Base-by-base conservation (phyloP, 2,329 filamentous ascomycete genomes). In the Trichoderma citrinoviride region DNA sequence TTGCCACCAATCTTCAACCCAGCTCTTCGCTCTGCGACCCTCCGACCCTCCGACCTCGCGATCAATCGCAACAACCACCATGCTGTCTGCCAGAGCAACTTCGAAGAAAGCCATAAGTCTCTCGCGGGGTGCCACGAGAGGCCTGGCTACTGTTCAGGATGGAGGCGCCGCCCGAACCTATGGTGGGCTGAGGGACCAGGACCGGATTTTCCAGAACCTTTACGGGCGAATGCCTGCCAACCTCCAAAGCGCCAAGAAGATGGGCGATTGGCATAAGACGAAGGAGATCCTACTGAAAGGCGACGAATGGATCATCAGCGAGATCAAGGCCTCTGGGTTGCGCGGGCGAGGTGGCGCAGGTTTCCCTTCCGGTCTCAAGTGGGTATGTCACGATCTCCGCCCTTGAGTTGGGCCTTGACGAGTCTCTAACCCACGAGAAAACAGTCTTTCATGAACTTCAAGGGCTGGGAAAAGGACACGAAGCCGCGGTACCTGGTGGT, bases 361-460 rank as follows among this genome's bases (percentile, higher is more conserved):
- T 75, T 99, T 99, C 79, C 95, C 95, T 68, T 98, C 94, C 44
- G 95, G 95, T 68, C 83, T 99, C 84, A 99, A 99, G 93, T 99
- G 95, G 91, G 93, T 96, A 87, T 72, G 88, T 64, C 44, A 44
- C 19, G 44, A 47, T 46, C 25, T 23, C 37, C 23, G 49, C 46
- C 37, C 41, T 53, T 17, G 3, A 54, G 27, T 46, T 25, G 53
- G 50, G 29, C 23, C 41, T 40, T 41, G 40, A 40, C n/a, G 29
- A 21, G 41, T 33, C 10, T 53, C 56, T 66, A 43, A 50, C 41
- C 49, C 21, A 5, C 33, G 14, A 4, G 66, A 68, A 53, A 67
- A 21, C 74, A 96, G 93, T 97, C 93, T 56, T 99, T 99, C 81
- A 99, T 99, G 95, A 99, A 99, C 85, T 93, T 94, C 85, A 97